Conservation (phyloP, 2,329 filamentous ascomycete genomes). For the Aspergillus tubingensis region DNA sequence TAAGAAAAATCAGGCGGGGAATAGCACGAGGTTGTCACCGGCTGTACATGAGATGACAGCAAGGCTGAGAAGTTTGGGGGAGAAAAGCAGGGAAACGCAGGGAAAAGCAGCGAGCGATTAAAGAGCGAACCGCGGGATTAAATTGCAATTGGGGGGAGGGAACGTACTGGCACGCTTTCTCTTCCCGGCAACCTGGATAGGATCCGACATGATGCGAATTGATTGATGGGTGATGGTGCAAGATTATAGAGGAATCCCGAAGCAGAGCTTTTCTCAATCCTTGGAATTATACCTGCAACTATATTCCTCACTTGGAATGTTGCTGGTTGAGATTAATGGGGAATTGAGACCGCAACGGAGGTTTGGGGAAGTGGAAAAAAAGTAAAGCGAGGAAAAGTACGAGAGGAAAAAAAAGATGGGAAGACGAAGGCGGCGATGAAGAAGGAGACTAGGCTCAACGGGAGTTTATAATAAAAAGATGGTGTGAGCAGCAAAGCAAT, state of each 20-base stretch:
- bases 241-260: neutral
- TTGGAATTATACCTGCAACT: too few relatives aligned
- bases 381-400: conserved; percentile 2
- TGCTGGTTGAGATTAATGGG: neutral
- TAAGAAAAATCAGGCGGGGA: neutral
- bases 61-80: neutral
- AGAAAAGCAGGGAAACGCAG: neutral
- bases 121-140: neutral
- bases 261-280: neutral
- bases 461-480: neutral
- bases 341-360: neutral
- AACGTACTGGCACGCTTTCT: conserved; percentile 44
- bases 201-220: conserved; percentile 35
- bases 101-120: neutral
- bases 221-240: neutral
- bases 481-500: neutral
- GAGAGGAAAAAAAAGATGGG: conserved; percentile 2
- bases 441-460: neutral
- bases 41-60: neutral
- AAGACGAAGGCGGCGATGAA: conserved; percentile 1
- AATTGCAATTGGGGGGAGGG: neutral
- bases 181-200: conserved; percentile 36
- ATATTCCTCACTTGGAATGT: neutral
- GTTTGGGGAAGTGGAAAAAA: neutral
- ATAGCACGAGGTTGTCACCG: neutral